These are phyloP conservation scores for Ascochyta lentis DNA, from an alignment of 2,329 filamentous ascomycete genomes.

Conservation along the genomic window DNA sequence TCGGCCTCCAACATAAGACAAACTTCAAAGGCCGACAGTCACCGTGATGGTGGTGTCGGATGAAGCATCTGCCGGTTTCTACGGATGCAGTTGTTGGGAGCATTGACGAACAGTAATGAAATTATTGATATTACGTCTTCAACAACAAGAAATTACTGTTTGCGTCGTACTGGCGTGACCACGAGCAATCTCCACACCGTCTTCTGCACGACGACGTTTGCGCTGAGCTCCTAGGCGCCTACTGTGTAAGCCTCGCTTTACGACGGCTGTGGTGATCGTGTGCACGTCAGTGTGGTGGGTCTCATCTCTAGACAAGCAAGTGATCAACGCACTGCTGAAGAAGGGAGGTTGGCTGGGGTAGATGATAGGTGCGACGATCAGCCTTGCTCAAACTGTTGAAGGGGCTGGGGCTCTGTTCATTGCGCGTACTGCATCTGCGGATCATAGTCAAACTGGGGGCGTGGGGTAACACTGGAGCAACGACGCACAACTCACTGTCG, in stretches of 20 bases:
- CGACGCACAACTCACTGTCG: constrained; percentile 1
- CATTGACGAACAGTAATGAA: not conserved
- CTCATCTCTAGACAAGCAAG: not conserved
- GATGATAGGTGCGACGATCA: constrained; percentile 9
- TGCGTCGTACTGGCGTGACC: not conserved
- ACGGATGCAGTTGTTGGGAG: not conserved
- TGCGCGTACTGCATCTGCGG: constrained; percentile 17
- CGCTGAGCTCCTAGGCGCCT: not conserved
- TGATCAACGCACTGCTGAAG: constrained; percentile 2
- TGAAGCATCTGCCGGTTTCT: not conserved
- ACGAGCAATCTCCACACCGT: not conserved
- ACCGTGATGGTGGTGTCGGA: not conserved
- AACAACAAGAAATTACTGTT: not conserved
- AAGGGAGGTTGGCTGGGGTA: not conserved
- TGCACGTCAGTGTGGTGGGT: constrained; percentile 1
- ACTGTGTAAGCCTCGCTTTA: not conserved
- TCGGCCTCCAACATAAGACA: constrained; percentile 1
- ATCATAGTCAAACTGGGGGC: constrained; percentile 3
- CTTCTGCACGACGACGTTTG: not conserved
- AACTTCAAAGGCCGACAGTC: not conserved
- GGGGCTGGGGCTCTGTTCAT: not conserved
- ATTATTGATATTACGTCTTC: not conserved
- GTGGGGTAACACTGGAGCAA: constrained; percentile 12
- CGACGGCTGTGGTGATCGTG: not conserved
- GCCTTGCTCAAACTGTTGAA: constrained; percentile 7